A percentile compares a stretch with the other conserved stretches of the same genome.
Evolutionary conservation across 2,329 filamentous ascomycete species (phyloP).

Genomic region (Aspergillus sp.): DNA sequence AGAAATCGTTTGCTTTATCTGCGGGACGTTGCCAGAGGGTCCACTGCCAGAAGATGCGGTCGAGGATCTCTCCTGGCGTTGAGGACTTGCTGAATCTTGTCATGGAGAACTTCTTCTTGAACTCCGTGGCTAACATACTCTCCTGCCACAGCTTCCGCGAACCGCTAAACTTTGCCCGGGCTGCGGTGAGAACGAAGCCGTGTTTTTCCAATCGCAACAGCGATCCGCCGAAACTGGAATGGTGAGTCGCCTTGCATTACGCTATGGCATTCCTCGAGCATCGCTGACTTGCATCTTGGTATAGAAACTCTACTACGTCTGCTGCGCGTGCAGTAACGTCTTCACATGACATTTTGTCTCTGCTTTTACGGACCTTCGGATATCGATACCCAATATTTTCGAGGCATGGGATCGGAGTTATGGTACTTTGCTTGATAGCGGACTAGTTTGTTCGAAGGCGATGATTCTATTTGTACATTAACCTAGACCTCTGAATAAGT

Average conservation of each 20-base stretch:
- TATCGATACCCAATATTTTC: conserved; percentile 22
- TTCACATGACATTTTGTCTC: conserved; percentile 47
- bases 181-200: conserved; percentile 80
- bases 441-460: conserved; percentile 4
- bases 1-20: conserved; percentile 46
- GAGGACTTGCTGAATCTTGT: conserved; percentile 2
- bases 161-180: conserved; percentile 75
- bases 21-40: conserved; percentile 32
- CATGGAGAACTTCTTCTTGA: conserved; percentile 8
- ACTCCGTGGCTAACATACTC: conserved; percentile 23
- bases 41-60: conserved; percentile 8
- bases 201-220: conserved; percentile 98
- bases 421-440: conserved; percentile 2
- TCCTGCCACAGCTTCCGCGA: conserved; percentile 63
- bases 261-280: conserved; percentile 1
- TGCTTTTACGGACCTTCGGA: conserved; percentile 12
- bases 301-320: conserved; percentile 91
- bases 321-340: conserved; percentile 85
- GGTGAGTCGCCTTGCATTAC: conserved; percentile 49
- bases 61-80: conserved; percentile 7
- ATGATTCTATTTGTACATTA: conserved; percentile 22
- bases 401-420: conserved; percentile 11
- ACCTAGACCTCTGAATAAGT: conserved; percentile 14
- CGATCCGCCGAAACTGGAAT: conserved; percentile 95
- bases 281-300: conserved; percentile 10